phyloP scores from a whole-genome alignment of 2,329 filamentous ascomycete species.

The Phyllachora maydis region DNA sequence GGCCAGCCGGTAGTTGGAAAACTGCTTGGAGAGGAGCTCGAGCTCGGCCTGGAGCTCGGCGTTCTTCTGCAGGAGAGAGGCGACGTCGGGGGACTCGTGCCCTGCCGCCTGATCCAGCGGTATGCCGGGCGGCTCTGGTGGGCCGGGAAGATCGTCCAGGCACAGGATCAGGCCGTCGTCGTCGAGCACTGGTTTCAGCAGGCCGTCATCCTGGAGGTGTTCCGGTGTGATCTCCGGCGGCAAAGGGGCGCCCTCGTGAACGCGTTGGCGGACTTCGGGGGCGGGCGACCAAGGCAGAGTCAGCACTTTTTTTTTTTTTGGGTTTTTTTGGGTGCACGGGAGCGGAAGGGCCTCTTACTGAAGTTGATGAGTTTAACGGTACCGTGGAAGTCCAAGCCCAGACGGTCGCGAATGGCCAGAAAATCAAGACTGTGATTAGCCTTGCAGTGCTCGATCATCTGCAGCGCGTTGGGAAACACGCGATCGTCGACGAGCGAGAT shows the following conservation, averaged over 20 bases:
- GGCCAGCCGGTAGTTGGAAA: slow-evolving; percentile 41
- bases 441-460: slow-evolving; percentile 51
- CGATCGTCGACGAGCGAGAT: slow-evolving; percentile 48
- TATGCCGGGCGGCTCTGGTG: no score
- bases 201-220: slow-evolving; percentile 58
- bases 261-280: slow-evolving; percentile 21
- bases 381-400: slow-evolving; percentile 51
- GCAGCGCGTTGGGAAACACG: slow-evolving; percentile 39
- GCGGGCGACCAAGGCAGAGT: no score
- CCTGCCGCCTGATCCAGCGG: slow-evolving; percentile 20
- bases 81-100: slow-evolving; percentile 6
- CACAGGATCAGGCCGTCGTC: slow-evolving; percentile 80
- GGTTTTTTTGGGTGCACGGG: no score
- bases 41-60: slow-evolving; percentile 38
- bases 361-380: slow-evolving; percentile 60
- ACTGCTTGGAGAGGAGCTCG: slow-evolving; percentile 35
- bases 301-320: not conserved
- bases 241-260: slow-evolving; percentile 20
- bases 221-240: slow-evolving; percentile 37
- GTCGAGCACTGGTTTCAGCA: slow-evolving; percentile 65
- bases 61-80: slow-evolving; percentile 20
- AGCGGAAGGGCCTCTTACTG: slow-evolving; percentile 11
- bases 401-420: slow-evolving; percentile 29
- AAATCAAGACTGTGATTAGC: slow-evolving; percentile 48
- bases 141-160: slow-evolving; percentile 62